phyloP scores from a whole-genome alignment of 2,329 filamentous ascomycete genomes.

The Trichoderma sp. region DNA sequence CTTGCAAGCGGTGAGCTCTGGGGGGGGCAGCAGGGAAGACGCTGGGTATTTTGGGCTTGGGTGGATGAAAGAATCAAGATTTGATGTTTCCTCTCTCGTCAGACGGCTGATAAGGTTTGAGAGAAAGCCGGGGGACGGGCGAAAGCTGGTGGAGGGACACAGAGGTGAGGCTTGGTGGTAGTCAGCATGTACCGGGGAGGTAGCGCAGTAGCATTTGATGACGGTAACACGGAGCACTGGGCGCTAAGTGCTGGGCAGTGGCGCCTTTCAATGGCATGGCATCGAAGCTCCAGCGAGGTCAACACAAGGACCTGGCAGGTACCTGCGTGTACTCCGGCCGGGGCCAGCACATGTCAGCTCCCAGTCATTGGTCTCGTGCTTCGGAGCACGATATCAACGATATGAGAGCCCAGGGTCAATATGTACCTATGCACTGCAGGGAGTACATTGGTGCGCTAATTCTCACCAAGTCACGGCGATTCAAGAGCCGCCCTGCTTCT shows the following conservation, averaged over 20 bases:
- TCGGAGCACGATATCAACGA: background rate
- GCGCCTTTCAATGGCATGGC: background rate
- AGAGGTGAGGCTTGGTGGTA: background rate
- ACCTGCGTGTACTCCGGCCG: background rate
- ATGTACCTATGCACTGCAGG: too few relatives aligned
- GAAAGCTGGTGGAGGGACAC: constrained; percentile 12
- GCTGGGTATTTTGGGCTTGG: background rate
- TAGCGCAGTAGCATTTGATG: background rate
- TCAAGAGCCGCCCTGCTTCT: background rate
- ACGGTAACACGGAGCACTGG: background rate
- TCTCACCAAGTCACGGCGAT: background rate
- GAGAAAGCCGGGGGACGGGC: constrained; percentile 5
- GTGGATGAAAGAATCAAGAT: background rate
- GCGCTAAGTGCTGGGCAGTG: background rate
- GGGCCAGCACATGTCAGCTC: constrained; percentile 1
- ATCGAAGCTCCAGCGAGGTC: background rate
- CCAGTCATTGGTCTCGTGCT: constrained; percentile 2
- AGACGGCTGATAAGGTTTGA: constrained; percentile 9
- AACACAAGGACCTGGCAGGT: background rate
- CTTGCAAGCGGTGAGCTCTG: constrained; percentile 10
- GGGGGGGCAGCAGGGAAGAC: background rate
- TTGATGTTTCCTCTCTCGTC: background rate
- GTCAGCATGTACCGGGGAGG: background rate
- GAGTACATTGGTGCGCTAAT: background rate
- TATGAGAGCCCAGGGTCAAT: background rate